phyloP scores from a whole-genome alignment of 2,329 filamentous ascomycete species.

The Sodiomyces alkalinus region DNA sequence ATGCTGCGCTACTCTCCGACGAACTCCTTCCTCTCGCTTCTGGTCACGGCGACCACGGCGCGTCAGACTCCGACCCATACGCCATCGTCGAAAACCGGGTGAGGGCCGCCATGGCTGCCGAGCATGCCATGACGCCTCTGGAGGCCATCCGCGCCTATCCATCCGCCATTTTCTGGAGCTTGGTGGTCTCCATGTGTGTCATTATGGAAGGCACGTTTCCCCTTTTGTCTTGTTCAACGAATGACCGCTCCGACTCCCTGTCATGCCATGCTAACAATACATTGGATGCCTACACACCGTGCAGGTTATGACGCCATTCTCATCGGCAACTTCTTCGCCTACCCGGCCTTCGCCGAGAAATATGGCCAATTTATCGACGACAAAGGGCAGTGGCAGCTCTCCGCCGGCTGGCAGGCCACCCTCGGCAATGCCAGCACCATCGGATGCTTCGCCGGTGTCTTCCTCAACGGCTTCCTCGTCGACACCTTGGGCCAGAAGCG shows the following conservation, averaged over 20 bases:
- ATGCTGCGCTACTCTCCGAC: too few relatives aligned
- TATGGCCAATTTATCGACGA: constrained; percentile 13
- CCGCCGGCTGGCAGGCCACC: constrained; percentile 29
- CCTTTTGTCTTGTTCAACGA: neutral
- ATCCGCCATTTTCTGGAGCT: constrained; percentile 13
- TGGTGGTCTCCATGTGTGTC: constrained; percentile 12
- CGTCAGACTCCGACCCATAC: neutral
- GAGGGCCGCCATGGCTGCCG: constrained; percentile 4
- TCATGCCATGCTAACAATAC: neutral
- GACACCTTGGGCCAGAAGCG: constrained; percentile 22
- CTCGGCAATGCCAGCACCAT: constrained; percentile 24
- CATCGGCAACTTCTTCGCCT: constrained; percentile 12
- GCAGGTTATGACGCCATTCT: constrained; percentile 7
- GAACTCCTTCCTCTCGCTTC: too few relatives aligned
- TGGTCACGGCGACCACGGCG: neutral
- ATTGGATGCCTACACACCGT: neutral
- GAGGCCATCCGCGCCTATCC: constrained; percentile 8
- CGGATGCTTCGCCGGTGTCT: constrained; percentile 29
- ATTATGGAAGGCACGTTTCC: constrained; percentile 14
- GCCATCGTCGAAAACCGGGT: constrained; percentile 3
- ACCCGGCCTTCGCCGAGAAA: constrained; percentile 14
- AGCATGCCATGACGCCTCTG: constrained; percentile 5
- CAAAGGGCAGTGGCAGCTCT: constrained; percentile 18
- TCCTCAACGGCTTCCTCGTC: constrained; percentile 25
- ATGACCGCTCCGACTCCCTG: too few relatives aligned